Base-by-base conservation (phyloP, 1,284 basidiomycete species). In the Apiotrichum akiyoshidainum region DNA sequence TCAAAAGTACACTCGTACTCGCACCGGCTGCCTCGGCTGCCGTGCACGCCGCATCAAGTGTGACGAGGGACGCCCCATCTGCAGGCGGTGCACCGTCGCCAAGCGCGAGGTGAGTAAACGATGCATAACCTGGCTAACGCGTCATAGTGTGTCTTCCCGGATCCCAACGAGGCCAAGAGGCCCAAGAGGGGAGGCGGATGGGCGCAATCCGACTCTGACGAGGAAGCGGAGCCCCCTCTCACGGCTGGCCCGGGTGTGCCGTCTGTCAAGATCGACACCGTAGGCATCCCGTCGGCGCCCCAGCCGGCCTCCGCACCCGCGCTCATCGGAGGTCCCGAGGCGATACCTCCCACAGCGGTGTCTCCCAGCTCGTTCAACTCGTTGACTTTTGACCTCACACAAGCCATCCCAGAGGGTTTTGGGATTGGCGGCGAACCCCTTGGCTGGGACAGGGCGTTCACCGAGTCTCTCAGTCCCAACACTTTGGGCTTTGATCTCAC, bases 1-100 rank as follows among this genome's bases (percentile, higher is more conserved):
- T 31, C 71, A 73, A 44, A 77, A 77, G 57, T 77, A 76, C 56
- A 72, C 69, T 13, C 58, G 75, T 19, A 73, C 75, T 3, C 64
- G 73, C 45, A 75, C 74, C 2, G 75, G 75, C 0, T 77, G 75
- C 60, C 62, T 76, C 22, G 70, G 67, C 37, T 77, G 75, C 64
- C 61, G 75, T 13, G 57, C 68, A 0, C 67, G 75, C 46, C 59
- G 75, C 40, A 75, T 77, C 60, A 77, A 77, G 59, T 77, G 75
- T 51, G 75, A 75, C 58, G 75, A 76, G 50, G 70, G 64, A 5
- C 62, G 69, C 40, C 75, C 75, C 14, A 52, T 70, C 6, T 77
- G 75, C 56, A 67, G 71, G 42, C 63, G 71, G 37, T 77, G 75
- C 58, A 56, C 66, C 21, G 72, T 73, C 9, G 72, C 73, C 9